These are phyloP conservation scores for Stemphylium lycopersici DNA, from an alignment of 2,329 filamentous ascomycete genomes.

Conservation along the genomic window DNA sequence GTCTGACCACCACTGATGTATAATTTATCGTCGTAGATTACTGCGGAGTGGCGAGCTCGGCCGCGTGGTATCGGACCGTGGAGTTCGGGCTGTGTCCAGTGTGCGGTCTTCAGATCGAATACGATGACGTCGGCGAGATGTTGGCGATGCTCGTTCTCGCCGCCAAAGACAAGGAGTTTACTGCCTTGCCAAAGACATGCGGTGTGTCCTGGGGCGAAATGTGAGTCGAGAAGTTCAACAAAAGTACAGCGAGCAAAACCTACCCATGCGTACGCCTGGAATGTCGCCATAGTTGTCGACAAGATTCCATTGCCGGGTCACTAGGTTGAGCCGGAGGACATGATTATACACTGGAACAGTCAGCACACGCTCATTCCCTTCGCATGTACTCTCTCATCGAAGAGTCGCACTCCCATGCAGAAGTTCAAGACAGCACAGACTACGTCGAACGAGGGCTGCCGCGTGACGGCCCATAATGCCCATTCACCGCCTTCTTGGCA, in stretches of 20 bases:
- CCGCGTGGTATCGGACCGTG: conserved; percentile 85
- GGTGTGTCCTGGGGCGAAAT: conserved; percentile 72
- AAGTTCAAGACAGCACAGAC: too few species aligned
- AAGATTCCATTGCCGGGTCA: conserved; percentile 88
- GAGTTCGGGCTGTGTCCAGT: conserved; percentile 93
- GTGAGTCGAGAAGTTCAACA: conserved; percentile 15
- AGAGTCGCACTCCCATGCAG: too few species aligned
- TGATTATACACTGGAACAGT: conserved; percentile 81
- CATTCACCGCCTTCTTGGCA: neutral
- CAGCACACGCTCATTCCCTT: conserved; percentile 1
- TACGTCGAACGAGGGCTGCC: too few species aligned
- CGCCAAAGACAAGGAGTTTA: conserved; percentile 96
- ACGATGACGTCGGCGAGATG: conserved; percentile 96
- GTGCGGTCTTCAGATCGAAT: conserved; percentile 90
- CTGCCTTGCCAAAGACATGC: conserved; percentile 91
- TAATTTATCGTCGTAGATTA: conserved; percentile 93
- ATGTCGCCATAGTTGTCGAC: conserved; percentile 99
- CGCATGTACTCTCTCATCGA: neutral
- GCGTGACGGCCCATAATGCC: neutral
- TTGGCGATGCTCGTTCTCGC: conserved; percentile 95
- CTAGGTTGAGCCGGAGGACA: conserved; percentile 85
- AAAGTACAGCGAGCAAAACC: conserved; percentile 25
- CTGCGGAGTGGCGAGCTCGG: conserved; percentile 88
- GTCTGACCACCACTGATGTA: conserved; percentile 97
- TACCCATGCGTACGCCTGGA: conserved; percentile 95